Percentiles rank a stretch among this genome's conserved stretches.
phyloP scores from a whole-genome alignment of 2,329 filamentous ascomycete species.

The Penicillium sp. region DNA sequence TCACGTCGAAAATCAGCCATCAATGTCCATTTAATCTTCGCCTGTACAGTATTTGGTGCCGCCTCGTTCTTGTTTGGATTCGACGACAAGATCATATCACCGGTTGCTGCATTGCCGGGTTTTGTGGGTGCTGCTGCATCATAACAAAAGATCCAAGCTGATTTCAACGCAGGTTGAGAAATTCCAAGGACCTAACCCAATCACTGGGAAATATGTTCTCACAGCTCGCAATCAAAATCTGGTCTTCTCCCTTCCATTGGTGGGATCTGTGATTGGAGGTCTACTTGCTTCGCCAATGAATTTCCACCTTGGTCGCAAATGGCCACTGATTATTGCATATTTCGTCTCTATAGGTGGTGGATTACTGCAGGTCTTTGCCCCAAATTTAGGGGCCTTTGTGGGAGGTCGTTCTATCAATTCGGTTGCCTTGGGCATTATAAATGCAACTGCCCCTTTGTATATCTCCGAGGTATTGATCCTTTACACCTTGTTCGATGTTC shows the following conservation, averaged over 20 bases:
- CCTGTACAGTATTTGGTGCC: slow-evolving; percentile 31
- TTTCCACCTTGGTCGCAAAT: slow-evolving; percentile 37
- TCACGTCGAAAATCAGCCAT: slow-evolving; percentile 18
- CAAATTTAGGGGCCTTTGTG: slow-evolving; percentile 36
- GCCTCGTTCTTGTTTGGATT: slow-evolving; percentile 37
- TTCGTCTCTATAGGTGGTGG: slow-evolving; percentile 35
- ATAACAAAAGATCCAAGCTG: not conserved
- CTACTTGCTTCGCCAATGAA: slow-evolving; percentile 36
- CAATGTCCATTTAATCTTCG: slow-evolving; percentile 29
- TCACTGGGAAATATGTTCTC: slow-evolving; percentile 24
- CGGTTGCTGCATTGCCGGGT: slow-evolving; percentile 28
- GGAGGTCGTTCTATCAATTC: slow-evolving; percentile 35
- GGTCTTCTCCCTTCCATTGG: slow-evolving; percentile 38
- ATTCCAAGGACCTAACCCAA: slow-evolving; percentile 32
- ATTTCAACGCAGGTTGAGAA: slow-evolving; percentile 25
- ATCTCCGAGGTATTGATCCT: slow-evolving; percentile 31
- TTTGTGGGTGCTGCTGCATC: slow-evolving; percentile 25
- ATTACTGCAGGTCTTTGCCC: slow-evolving; percentile 39
- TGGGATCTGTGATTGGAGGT: slow-evolving; percentile 37
- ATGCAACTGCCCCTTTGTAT: slow-evolving; percentile 39
- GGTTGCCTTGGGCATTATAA: slow-evolving; percentile 35
- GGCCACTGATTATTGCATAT: slow-evolving; percentile 36
- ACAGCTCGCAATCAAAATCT: slow-evolving; percentile 39
- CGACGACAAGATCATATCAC: slow-evolving; percentile 37
- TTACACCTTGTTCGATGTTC: not conserved